Base-by-base conservation (phyloP, 1,284 basidiomycete genomes). In the Ustilago esculenta region DNA sequence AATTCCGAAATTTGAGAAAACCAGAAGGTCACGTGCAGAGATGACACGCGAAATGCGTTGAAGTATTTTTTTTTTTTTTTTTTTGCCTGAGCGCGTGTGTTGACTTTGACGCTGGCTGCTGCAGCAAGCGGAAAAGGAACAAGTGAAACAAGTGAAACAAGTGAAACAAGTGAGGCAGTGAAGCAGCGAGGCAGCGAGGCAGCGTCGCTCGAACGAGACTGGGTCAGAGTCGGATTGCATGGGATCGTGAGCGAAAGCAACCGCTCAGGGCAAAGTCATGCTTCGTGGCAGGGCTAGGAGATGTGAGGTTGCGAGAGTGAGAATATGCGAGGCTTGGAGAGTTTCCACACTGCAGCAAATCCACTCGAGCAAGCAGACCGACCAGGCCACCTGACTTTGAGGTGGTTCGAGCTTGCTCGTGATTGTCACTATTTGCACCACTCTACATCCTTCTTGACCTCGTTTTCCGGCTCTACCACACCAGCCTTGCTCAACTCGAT, bases 1-100 rank as follows among this genome's bases (percentile, higher is more conserved):
- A n/a, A n/a, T n/a, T n/a, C n/a, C n/a, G n/a, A n/a, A n/a, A n/a
- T n/a, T n/a, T n/a, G n/a, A 30, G 18, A 33, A 23, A 17, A 6
- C 17, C 23, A 14, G 12, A 10, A 14, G 41, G n/a, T 57, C 54
- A 57, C 54, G 54, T 57, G 54, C 49, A 29, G 30, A 0, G 1
- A 2, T 3, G 35, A 37, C 23, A 57, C 54, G 54, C 47, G 46
- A 42, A 39, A 29, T 33, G 35, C 7, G 20, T 8, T 25, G 33
- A 18, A 23, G n/a, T n/a, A n/a, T n/a, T n/a, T n/a, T n/a, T n/a
- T 27, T 29, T 18, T 9, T 33, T 45, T 27, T 29, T 18, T 9
- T 33, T 45, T 36, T 42, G 21, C 24, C 32, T 11, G 18, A 30
- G 47, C 47, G 47, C 47, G 54, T 57, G 54, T 57, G 54, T 57